Base-by-base conservation (phyloP, 176 grass and related monocot genomes). In the Pontederia crassipes region DNA sequence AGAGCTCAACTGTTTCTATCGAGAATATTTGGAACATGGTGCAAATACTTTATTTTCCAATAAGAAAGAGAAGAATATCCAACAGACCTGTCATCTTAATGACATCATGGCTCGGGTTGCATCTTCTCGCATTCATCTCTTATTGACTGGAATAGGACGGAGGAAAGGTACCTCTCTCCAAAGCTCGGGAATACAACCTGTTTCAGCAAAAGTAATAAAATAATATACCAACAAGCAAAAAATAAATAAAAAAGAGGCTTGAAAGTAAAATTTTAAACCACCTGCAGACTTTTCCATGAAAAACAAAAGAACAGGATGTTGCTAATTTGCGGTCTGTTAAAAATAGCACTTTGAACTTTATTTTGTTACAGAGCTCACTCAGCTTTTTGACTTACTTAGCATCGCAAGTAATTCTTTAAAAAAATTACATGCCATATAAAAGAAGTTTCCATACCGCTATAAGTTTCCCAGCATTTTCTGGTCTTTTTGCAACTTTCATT, bases 161-260 rank as follows among this genome's bases (percentile, higher is more conserved):
- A 78, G 0, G 92, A 97, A 13, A 97, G 83, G 62, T 97, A 97
- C 64, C 93, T 82, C 86, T 97, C 93, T 12, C 93, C 93, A 74
- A 97, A 91, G 73, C 93, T 97, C 0, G 93, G 93, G 58, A 97
- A 91, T 3, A 97, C 55, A 68, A 91, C 84, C 93, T 97, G 73
- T 10, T 73, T 52, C 20, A 24, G 20, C 20, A 24, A 24, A 24
- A 73, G 57, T 24, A 17, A 73, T 18, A 11, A 56, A 70, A 55
- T 67, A 70, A 12, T 26, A 35, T 46, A 67, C 51, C 4, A 24
- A 68, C 9, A 45, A 48, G 13, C 10, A 16, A 15, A 45, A 62
- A 10, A 17, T 8, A 10, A 12, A 7, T 59, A 9, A 6, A 2
- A 12, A 28, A 27, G 8, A 28, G 57, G 28, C 13, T 28, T 28